These are phyloP conservation scores for Collybiopsis confluens DNA, from an alignment of 768 basidiomycete species.

Conservation along the genomic window DNA sequence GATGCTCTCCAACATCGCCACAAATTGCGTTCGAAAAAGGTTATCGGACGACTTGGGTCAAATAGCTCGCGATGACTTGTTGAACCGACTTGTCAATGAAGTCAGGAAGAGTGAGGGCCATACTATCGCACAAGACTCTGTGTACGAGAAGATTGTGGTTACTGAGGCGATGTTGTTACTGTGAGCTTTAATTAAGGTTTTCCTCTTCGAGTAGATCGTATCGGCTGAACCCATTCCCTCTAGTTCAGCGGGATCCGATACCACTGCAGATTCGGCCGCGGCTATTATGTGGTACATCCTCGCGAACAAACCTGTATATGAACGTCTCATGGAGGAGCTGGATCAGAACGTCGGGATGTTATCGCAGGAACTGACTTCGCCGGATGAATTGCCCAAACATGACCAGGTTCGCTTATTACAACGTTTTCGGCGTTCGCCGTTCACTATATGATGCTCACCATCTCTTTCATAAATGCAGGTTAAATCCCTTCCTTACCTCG, in stretches of 20 bases:
- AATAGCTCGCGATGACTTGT: not conserved
- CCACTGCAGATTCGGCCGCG: slow-evolving; percentile 1
- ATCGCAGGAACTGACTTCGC: not conserved
- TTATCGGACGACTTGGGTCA: not conserved
- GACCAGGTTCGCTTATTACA: slow-evolving; percentile 1
- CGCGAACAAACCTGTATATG: not conserved
- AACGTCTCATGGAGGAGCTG: not conserved
- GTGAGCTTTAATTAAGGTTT: not conserved
- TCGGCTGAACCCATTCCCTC: not conserved
- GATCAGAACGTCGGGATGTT: not conserved
- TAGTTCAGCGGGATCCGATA: not conserved
- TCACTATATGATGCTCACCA: too few species aligned
- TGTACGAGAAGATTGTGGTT: not conserved
- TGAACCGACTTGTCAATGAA: slow-evolving; percentile 1
- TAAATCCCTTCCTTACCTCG: slow-evolving; percentile 1
- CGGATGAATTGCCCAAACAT: slow-evolving; percentile 1
- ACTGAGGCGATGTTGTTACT: slow-evolving; percentile 3
- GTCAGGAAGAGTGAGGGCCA: not conserved
- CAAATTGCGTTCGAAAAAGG: not conserved
- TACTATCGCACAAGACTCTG: not conserved
- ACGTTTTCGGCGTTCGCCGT: not conserved
- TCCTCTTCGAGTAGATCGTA: not conserved
- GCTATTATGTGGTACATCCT: slow-evolving; percentile 4
- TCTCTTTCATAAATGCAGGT: not conserved
- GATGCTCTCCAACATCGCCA: slow-evolving; percentile 4